Conservation (phyloP, 345 rosid species). For the Populus tremula region DNA sequence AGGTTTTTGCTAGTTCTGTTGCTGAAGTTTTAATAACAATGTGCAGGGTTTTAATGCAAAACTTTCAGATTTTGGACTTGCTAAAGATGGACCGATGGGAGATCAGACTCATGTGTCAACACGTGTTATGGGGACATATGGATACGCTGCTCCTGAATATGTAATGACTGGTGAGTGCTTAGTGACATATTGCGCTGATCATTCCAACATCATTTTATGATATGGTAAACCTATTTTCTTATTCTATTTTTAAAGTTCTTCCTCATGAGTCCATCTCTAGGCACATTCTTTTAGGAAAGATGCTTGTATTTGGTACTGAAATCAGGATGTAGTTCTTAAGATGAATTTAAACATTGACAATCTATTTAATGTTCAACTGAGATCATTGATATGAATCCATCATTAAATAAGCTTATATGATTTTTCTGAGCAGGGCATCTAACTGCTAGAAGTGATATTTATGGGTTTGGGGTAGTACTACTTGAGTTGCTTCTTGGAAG, state of each 20-base stretch:
- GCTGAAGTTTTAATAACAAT: conserved; percentile 27
- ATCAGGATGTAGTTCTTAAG: neutral
- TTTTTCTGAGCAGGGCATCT: conserved; percentile 63
- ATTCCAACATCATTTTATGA: neutral
- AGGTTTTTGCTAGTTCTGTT: conserved; percentile 13
- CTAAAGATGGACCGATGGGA: conserved; percentile 98
- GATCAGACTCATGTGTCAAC: conserved; percentile 99
- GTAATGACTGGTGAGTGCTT: conserved; percentile 80
- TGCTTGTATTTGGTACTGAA: neutral
- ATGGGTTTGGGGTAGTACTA: conserved; percentile 91
- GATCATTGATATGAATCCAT: neutral
- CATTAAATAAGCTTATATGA: neutral
- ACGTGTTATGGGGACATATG: conserved; percentile 97
- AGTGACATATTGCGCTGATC: neutral
- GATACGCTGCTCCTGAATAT: conserved; percentile 97
- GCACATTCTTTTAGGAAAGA: neutral
- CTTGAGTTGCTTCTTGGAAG: conserved; percentile 95
- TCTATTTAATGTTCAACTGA: neutral
- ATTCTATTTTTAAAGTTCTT: neutral
- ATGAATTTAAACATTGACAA: neutral
- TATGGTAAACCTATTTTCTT: no score
- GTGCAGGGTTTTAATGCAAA: conserved; percentile 82
- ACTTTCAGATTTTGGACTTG: conserved; percentile 94
- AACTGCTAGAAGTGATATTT: conserved; percentile 93
- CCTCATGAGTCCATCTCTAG: neutral